Conservation (phyloP, 345 rosid species). For the Turritis glabra region DNA sequence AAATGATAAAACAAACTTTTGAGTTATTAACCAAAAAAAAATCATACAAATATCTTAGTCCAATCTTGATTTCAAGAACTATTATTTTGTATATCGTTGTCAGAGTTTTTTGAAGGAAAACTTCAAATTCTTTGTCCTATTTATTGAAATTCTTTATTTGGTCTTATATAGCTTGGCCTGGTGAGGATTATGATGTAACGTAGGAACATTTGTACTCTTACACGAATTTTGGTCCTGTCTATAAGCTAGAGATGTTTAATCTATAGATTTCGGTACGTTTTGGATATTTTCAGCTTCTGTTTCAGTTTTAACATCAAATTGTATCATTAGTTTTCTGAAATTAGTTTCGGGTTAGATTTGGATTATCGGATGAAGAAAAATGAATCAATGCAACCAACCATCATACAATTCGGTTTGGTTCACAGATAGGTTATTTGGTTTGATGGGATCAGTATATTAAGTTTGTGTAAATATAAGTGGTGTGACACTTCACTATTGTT, state of each 20-base stretch:
- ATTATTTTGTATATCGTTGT: not conserved
- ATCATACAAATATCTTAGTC: too few relatives aligned
- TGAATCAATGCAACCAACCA: too few relatives aligned
- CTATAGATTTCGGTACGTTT: not conserved
- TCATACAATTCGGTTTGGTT: too few relatives aligned
- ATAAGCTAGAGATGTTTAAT: not conserved
- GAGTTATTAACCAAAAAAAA: too few relatives aligned
- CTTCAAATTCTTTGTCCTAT: not conserved
- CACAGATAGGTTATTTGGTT: too few relatives aligned
- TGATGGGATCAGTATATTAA: not conserved
- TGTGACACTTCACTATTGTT: not conserved
- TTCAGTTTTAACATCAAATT: too few relatives aligned
- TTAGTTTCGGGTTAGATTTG: too few relatives aligned
- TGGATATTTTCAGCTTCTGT: too few relatives aligned
- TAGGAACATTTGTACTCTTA: not conserved
- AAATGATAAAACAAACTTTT: too few relatives aligned
- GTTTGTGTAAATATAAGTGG: not conserved
- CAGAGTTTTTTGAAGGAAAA: not conserved
- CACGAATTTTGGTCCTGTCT: not conserved
- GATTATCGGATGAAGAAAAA: too few relatives aligned
- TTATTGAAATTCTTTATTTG: not conserved
- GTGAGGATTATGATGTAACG: not conserved
- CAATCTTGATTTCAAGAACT: not conserved
- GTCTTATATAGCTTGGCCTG: not conserved
- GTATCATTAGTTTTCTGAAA: too few relatives aligned